Evolutionary conservation across 2,329 filamentous ascomycete species (phyloP).

Genomic region (Blastomyces emzantsi): DNA sequence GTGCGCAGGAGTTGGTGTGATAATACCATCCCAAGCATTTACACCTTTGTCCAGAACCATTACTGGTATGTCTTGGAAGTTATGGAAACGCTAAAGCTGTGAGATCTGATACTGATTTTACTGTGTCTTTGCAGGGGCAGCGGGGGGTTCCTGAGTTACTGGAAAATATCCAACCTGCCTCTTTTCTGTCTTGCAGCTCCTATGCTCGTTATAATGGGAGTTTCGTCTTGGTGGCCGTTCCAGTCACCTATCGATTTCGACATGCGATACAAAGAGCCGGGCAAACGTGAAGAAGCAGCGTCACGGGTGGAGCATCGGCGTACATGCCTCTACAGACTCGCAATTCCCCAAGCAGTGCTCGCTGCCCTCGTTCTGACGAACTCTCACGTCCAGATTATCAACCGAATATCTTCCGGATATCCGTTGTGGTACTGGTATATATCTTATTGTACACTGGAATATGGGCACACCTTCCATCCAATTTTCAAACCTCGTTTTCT

Average conservation of each 20-base stretch:
- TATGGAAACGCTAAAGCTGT: background rate
- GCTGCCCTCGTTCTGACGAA: slow-evolving; percentile 62
- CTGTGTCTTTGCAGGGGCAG: slow-evolving; percentile 34
- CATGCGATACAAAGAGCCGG: slow-evolving; percentile 1
- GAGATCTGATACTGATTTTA: background rate
- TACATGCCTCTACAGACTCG: slow-evolving; percentile 47
- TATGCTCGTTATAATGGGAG: slow-evolving; percentile 58
- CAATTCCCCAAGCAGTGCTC: slow-evolving; percentile 63
- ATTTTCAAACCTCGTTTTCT: slow-evolving; percentile 26
- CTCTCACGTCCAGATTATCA: slow-evolving; percentile 93
- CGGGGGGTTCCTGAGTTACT: slow-evolving; percentile 79
- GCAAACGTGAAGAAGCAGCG: slow-evolving; percentile 9
- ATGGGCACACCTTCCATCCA: slow-evolving; percentile 12
- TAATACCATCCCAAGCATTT: slow-evolving; percentile 70
- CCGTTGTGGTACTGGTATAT: slow-evolving; percentile 84
- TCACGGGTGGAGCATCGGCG: slow-evolving; percentile 10
- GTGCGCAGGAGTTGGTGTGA: slow-evolving; percentile 63
- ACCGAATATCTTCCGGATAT: slow-evolving; percentile 76
- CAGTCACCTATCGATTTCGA: slow-evolving; percentile 19
- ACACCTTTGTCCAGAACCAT: slow-evolving; percentile 74
- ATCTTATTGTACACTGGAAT: slow-evolving; percentile 38
- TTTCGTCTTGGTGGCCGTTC: slow-evolving; percentile 49
- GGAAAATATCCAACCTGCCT: slow-evolving; percentile 76
- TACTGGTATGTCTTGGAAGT: slow-evolving; percentile 64
- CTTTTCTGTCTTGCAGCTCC: slow-evolving; percentile 78